Evolutionary conservation across 2,329 filamentous ascomycete genomes (phyloP), one percentile per base, ranked within the genome.

Genomic region (Alternaria panax): DNA sequence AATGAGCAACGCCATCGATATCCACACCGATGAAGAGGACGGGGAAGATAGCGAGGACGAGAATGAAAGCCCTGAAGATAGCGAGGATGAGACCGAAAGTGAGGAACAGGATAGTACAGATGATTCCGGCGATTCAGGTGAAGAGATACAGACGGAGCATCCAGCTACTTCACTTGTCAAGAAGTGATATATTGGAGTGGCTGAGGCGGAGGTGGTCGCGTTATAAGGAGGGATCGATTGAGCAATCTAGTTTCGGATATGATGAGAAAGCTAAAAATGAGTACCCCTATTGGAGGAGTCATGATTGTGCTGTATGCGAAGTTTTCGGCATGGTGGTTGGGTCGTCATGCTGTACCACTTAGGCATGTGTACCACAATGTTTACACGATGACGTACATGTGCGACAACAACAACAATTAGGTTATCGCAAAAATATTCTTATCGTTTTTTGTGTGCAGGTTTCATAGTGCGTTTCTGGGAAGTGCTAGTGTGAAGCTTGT

Each of bases 301-400:
- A 48, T 48, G 7, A 8, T 48, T 5, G 11, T 34, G 7, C 6
- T 9, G 18, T 25, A 24, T 48, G 30, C 1, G 30, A 34, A 25
- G 16, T 12, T 4, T 18, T 25, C 30, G 27, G 14, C 20, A 51
- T 27, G 24, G 4, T 40, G 16, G 20, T 7, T 14, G 18, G 30
- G 20, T 4, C n/a, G 25, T 40, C 24, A 16, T 46, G 41, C 25
- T 47, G 22, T 18, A 25, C 14, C 1, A 14, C 18, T 41, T 25
- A 14, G n/a, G 32, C 30, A 30, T n/a, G 16, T 51, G 27, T 38
- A 40, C 20, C 14, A n/a, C 14, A 45, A 52, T 45, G 48, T 38
- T 20, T 42, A 41, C 40, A 34, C 45, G 41, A 40, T 46, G 46
- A 51, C 52, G 46, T 56, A 45, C 27, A 1, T 47, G 46, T 41